A percentile compares a stretch with the other conserved stretches of the same genome.
Conservation (phyloP, 768 basidiomycete genomes). For the Gloeopeniophorella convolvens region DNA sequence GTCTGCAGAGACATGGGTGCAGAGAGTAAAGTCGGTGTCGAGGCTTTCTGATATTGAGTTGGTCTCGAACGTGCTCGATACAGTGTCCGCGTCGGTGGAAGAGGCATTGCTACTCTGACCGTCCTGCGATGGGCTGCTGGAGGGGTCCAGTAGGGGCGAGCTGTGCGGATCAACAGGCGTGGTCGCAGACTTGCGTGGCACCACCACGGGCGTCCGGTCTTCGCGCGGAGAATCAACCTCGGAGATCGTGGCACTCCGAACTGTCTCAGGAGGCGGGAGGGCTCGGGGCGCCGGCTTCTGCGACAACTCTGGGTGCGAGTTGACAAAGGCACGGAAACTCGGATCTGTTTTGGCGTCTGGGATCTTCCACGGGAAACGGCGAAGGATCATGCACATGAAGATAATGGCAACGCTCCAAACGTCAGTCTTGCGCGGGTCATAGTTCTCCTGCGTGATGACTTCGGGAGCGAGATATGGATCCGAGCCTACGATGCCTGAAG, state of each 20-base stretch:
- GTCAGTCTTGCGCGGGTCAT: slow-evolving; percentile 96
- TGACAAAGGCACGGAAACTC: slow-evolving; percentile 86
- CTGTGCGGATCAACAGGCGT: background rate
- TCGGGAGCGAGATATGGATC: slow-evolving; percentile 99
- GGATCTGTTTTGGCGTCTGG: slow-evolving; percentile 92
- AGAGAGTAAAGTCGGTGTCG: slow-evolving; percentile 9
- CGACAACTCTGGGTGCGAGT: slow-evolving; percentile 85
- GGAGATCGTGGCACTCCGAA: background rate
- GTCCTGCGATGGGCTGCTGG: slow-evolving; percentile 1
- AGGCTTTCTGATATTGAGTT: slow-evolving; percentile 2
- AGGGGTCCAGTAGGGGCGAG: slow-evolving; percentile 17
- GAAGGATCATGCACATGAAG: slow-evolving; percentile 97
- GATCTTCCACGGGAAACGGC: slow-evolving; percentile 98
- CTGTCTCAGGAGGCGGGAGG: background rate
- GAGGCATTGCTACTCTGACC: slow-evolving; percentile 10
- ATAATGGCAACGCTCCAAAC: slow-evolving; percentile 99
- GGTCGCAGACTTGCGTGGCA: slow-evolving; percentile 3
- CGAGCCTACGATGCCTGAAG: slow-evolving; percentile 90
- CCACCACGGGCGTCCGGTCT: background rate
- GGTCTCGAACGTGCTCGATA: slow-evolving; percentile 14
- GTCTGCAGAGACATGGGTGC: slow-evolving; percentile 10
- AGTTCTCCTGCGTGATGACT: slow-evolving; percentile 70
- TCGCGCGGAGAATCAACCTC: background rate
- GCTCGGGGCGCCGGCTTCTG: slow-evolving; percentile 26
- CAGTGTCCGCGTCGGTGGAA: background rate